Conservation (phyloP, 257 asterid species). For the Nicotiana noctiflora region DNA sequence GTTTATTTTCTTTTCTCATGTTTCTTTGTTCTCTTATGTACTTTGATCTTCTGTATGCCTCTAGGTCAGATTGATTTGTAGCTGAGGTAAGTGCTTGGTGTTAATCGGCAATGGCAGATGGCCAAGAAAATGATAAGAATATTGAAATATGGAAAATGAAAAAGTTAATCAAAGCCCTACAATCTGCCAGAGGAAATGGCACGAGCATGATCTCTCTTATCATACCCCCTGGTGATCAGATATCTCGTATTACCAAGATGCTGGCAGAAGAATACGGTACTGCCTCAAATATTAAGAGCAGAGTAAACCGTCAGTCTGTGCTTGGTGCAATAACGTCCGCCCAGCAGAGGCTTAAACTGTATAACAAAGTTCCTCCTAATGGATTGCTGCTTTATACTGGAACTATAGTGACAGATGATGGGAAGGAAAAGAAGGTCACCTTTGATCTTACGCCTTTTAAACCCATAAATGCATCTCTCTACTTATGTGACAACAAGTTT, state of each 20-base stretch:
- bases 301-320: slow-evolving; percentile 43
- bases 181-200: slow-evolving; percentile 45
- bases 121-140: slow-evolving; percentile 36
- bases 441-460: slow-evolving; percentile 38
- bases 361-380: slow-evolving; percentile 37
- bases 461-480: slow-evolving; percentile 40
- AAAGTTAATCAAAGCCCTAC: slow-evolving; percentile 36
- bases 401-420: slow-evolving; percentile 37
- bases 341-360: slow-evolving; percentile 39
- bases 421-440: slow-evolving; percentile 44
- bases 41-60: background rate
- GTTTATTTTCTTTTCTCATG: background rate
- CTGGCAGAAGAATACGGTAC: slow-evolving; percentile 45
- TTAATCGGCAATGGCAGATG: slow-evolving; percentile 28
- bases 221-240: slow-evolving; percentile 45
- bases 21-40: background rate
- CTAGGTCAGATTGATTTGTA: slow-evolving; percentile 9
- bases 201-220: slow-evolving; percentile 49
- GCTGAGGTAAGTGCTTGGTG: background rate
- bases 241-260: slow-evolving; percentile 36
- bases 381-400: slow-evolving; percentile 38
- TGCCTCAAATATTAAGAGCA: slow-evolving; percentile 39
- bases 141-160: slow-evolving; percentile 45
- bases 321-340: slow-evolving; percentile 43
- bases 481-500: slow-evolving; percentile 41